phyloP scores from a whole-genome alignment of 2,329 filamentous ascomycete genomes.

The Tolypocladium nubicola region DNA sequence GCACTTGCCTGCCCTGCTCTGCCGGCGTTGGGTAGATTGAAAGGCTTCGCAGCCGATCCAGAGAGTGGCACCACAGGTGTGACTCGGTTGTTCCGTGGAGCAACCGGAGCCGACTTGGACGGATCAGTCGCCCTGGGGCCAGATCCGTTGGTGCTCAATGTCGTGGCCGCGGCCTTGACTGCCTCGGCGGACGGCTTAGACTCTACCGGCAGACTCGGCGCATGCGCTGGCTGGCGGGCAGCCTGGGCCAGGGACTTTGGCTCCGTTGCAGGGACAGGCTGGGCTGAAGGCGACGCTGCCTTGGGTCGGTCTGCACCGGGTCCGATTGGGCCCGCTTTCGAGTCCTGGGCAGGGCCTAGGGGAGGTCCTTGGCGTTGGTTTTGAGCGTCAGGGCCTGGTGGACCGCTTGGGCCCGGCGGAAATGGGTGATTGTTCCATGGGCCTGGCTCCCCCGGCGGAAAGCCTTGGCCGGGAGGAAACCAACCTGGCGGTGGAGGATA shows the following conservation, averaged over 20 bases:
- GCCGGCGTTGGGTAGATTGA: conserved; percentile 19
- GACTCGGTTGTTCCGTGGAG: conserved; percentile 42
- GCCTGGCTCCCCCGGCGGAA: conserved; percentile 55
- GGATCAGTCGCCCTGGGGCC: conserved; percentile 24
- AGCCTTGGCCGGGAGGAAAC: conserved; percentile 69
- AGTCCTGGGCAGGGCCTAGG: conserved; percentile 22
- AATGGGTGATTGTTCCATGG: conserved; percentile 49
- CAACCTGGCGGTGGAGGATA: conserved; percentile 71
- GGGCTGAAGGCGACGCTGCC: conserved; percentile 32
- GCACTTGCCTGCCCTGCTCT: conserved; percentile 19
- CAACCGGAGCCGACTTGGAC: conserved; percentile 31
- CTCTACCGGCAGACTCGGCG: conserved; percentile 54
- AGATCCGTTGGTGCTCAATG: conserved; percentile 24
- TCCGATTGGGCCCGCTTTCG: conserved; percentile 32
- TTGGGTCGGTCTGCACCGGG: conserved; percentile 37
- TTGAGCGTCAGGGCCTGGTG: conserved; percentile 51
- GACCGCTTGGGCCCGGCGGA: conserved; percentile 44
- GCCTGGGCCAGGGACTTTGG: conserved; percentile 40
- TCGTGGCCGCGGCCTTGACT: conserved; percentile 33
- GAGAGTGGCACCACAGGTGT: conserved; percentile 57
- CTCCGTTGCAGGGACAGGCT: conserved; percentile 37
- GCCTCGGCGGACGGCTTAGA: conserved; percentile 51
- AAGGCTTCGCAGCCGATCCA: conserved; percentile 29
- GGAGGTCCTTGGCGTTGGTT: conserved; percentile 45
- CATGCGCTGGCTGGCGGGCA: conserved; percentile 33